Evolutionary conservation across 2,329 filamentous ascomycete genomes (phyloP).

Genomic region (Cytospora leucostoma): DNA sequence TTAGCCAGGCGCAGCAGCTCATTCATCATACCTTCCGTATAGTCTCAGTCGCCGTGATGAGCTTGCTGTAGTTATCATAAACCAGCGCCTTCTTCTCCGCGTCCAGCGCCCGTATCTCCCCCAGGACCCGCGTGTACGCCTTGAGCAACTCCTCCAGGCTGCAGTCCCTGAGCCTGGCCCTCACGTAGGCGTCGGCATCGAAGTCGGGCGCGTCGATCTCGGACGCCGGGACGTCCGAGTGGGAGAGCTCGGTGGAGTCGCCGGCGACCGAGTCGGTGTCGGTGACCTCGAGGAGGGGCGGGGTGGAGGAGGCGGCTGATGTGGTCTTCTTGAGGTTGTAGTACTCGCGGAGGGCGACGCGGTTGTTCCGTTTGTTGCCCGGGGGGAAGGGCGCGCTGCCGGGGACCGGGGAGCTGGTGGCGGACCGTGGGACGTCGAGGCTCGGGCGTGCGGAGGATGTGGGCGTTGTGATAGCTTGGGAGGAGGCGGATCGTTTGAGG

Average conservation of each 20-base stretch:
- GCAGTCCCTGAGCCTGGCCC: slow-evolving; percentile 60
- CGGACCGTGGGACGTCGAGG: slow-evolving; percentile 65
- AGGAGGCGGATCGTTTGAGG: slow-evolving; percentile 57
- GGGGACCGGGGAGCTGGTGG: slow-evolving; percentile 55
- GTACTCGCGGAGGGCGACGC: slow-evolving; percentile 87
- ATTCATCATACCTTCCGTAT: slow-evolving; percentile 67
- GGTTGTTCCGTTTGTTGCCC: slow-evolving; percentile 62
- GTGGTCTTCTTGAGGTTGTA: slow-evolving; percentile 72
- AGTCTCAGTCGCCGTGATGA: slow-evolving; percentile 95
- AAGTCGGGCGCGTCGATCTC: slow-evolving; percentile 78
- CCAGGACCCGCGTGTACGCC: slow-evolving; percentile 70
- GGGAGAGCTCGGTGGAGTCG: slow-evolving; percentile 34
- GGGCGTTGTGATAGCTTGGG: slow-evolving; percentile 58
- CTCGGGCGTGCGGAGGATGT: slow-evolving; percentile 77
- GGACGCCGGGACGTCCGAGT: slow-evolving; percentile 61
- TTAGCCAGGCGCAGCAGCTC: not conserved
- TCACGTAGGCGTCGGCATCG: slow-evolving; percentile 69
- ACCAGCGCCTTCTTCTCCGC: slow-evolving; percentile 96
- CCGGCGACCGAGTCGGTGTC: slow-evolving; percentile 35
- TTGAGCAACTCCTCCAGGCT: slow-evolving; percentile 68
- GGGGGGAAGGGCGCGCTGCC: slow-evolving; percentile 28
- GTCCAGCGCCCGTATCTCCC: slow-evolving; percentile 85
- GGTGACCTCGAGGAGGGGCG: slow-evolving; percentile 47
- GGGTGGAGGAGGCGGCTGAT: slow-evolving; percentile 40
- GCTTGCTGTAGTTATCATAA: slow-evolving; percentile 97